These are phyloP conservation scores for Smittium mucronatum DNA, from an alignment of 371 early-diverging fungal genomes.

Conservation along the genomic window DNA sequence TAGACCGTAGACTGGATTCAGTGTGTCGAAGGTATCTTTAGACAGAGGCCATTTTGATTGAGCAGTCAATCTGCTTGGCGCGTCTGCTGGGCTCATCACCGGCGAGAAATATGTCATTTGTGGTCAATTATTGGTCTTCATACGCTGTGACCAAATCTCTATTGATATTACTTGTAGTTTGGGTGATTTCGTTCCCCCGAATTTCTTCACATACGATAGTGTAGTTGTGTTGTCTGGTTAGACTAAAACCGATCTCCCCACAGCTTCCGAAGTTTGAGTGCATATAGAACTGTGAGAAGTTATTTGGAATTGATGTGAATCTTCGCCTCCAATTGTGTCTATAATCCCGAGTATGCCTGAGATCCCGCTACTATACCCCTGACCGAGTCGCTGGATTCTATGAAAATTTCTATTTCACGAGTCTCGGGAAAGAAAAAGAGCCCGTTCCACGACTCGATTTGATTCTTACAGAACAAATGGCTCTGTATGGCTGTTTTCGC, in stretches of 20 bases:
- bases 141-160: not conserved
- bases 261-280: not conserved
- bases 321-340: not conserved
- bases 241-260: not conserved
- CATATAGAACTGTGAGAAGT: not conserved
- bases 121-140: not conserved
- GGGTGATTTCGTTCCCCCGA: not conserved
- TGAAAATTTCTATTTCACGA: not conserved
- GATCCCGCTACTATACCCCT: not conserved
- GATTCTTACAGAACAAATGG: not conserved
- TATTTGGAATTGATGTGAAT: not conserved
- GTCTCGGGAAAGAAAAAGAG: not conserved
- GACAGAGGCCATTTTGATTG: constrained; percentile 7
- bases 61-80: not conserved
- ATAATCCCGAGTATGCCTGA: not conserved
- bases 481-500: constrained; percentile 3
- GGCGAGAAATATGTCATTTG: not conserved
- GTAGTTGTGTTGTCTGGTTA: not conserved
- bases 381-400: not conserved
- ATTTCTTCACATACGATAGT: not conserved
- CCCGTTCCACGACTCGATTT: not conserved
- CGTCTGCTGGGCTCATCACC: not conserved
- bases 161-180: not conserved
- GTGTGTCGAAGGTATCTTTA: not conserved
- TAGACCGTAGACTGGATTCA: not conserved